Base-by-base conservation (phyloP, 352 stramenopile species). In the Globisporangium alternatum region DNA sequence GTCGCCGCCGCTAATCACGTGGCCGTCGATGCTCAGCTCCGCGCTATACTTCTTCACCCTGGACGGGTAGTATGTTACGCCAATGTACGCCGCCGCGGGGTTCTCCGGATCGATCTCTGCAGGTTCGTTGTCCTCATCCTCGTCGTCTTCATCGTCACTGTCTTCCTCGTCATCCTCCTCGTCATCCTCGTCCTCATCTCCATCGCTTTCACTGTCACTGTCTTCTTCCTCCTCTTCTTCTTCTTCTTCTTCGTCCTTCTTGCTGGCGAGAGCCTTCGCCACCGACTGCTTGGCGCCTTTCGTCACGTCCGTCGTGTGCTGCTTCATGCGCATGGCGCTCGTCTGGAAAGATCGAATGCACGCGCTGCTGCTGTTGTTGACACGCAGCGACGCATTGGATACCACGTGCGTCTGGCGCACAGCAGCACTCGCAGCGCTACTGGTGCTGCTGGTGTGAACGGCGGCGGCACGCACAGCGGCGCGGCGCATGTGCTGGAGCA, bases 1-100 rank as follows among this genome's bases (percentile, higher is more conserved):
- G 58, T 92, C 77, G 21, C 86, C 86, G n/a, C 83, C 86, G 44
- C 78, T 84, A 69, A 95, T 90, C 30, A 88, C 58, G 44, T 89
- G 66, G 33, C 78, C 71, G 48, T 91, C 86, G 8, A 95, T 71
- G 43, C 86, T 67, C 17, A 95, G 60, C 56, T 91, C 82, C 0
- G 86, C 84, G 67, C 77, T 90, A 71, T 90, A 93, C 67, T 93
- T 93, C 65, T 95, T 95, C 47, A 93, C 77, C n/a, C 88, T 90
- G 9, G 66, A 54, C 9, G 67, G 71, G 64, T 91, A 74, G 68
- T 83, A 93, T 13, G 75, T 74, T 13, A 95, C 81, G 56, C 86
- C 86, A 48, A 91, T 70, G 71, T 88, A 92, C 33, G 84, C 60
- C 9, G 70, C 69, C 49, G 72, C 60, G 22, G 72, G 66, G 13